Evolutionary conservation across 176 grass and related monocot species (phyloP).

Genomic region (Zizania latifolia): DNA sequence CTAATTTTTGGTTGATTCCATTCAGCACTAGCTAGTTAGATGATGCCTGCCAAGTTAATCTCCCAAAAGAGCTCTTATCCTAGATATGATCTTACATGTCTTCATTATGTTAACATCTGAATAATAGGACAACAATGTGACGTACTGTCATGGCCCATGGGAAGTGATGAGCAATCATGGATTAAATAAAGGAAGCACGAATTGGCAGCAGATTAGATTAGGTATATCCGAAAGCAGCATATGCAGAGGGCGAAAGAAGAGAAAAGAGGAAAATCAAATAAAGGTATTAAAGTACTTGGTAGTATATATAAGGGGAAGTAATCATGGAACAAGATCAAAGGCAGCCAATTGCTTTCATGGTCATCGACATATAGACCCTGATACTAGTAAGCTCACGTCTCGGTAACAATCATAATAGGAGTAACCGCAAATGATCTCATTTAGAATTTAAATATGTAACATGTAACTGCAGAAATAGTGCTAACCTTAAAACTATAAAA

Average conservation of each 20-base stretch:
- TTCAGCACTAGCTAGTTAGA: constrained; percentile 11
- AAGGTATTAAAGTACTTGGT: constrained; percentile 24
- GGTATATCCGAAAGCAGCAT: constrained; percentile 30
- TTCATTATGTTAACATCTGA: background rate
- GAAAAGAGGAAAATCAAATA: constrained; percentile 9
- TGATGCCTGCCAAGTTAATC: constrained; percentile 11
- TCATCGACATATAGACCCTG: no score
- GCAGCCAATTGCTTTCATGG: constrained; percentile 24
- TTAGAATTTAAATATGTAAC: no score
- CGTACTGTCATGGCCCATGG: constrained; percentile 6
- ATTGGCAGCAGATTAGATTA: constrained; percentile 14
- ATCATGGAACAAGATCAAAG: constrained; percentile 30
- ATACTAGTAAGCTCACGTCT: no score
- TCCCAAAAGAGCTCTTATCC: background rate
- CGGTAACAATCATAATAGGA: no score
- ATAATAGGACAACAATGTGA: background rate
- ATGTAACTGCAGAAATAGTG: constrained; percentile 9
- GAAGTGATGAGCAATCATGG: constrained; percentile 25
- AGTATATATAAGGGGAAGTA: constrained; percentile 30
- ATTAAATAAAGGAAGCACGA: background rate
- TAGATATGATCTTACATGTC: constrained; percentile 18
- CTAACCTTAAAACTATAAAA: constrained; percentile 52
- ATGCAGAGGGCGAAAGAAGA: background rate
- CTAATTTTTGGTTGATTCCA: constrained; percentile 12
- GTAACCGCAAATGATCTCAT: no score